These are phyloP conservation scores for Ceratobasidium sp. DNA, from an alignment of 1,284 basidiomycete genomes.

Conservation along the genomic window DNA sequence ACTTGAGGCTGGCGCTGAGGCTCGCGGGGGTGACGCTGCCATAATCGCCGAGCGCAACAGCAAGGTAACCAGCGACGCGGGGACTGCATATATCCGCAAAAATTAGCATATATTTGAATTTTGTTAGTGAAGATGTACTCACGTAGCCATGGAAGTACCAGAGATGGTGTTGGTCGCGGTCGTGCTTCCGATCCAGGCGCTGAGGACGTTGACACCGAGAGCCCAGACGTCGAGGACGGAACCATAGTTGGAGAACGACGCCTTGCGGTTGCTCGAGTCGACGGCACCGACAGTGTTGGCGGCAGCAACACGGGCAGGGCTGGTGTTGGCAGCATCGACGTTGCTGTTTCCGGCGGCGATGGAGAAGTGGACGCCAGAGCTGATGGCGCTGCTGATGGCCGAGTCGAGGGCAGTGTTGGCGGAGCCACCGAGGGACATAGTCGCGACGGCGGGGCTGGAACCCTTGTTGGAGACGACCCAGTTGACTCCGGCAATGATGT, in stretches of 20 bases:
- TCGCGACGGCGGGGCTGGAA: slow-evolving; percentile 35
- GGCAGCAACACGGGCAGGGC: slow-evolving; percentile 66
- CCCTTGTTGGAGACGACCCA: slow-evolving; percentile 74
- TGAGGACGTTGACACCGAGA: slow-evolving; percentile 76
- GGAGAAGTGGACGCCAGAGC: slow-evolving; percentile 88
- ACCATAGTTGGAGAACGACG: slow-evolving; percentile 87
- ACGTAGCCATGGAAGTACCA: slow-evolving; percentile 70
- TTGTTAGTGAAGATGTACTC: neutral
- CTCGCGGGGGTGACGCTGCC: slow-evolving; percentile 28
- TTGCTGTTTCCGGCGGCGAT: slow-evolving; percentile 86
- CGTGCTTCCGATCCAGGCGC: slow-evolving; percentile 71
- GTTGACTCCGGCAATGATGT: slow-evolving; percentile 78
- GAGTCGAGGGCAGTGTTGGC: slow-evolving; percentile 39
- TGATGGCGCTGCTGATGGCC: slow-evolving; percentile 59
- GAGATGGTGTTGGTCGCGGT: slow-evolving; percentile 72
- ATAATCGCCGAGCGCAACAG: slow-evolving; percentile 34
- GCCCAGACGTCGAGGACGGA: slow-evolving; percentile 44
- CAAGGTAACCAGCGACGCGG: slow-evolving; percentile 30
- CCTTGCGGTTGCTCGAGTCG: slow-evolving; percentile 79
- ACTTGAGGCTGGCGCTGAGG: slow-evolving; percentile 30
- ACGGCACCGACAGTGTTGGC: slow-evolving; percentile 90
- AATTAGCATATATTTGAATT: neutral
- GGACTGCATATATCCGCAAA: slow-evolving; percentile 1
- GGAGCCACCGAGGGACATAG: slow-evolving; percentile 39
- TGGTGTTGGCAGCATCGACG: slow-evolving; percentile 53